A percentile compares a stretch with the other conserved stretches of the same genome.
Conservation (phyloP, 192 early-diverging fungal species). For the Oehlia diaphana region DNA sequence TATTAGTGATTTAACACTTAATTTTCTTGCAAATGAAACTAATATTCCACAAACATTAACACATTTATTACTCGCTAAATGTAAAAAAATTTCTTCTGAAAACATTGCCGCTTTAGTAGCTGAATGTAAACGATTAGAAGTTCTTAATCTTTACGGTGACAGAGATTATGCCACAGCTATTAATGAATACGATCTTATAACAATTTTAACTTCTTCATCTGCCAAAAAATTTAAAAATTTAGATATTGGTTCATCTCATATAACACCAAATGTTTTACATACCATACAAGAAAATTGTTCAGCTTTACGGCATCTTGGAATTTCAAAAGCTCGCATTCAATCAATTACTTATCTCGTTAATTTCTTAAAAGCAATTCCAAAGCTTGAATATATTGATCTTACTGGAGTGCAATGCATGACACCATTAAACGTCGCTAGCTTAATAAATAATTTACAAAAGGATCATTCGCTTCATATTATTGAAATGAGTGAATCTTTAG, state of each 20-base stretch:
- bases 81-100: constrained; percentile 1
- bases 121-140: not conserved
- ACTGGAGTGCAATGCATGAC: not conserved
- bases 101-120: not conserved
- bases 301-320: not conserved
- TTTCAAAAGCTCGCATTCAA: not conserved
- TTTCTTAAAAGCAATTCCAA: not conserved
- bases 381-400: constrained; percentile 1
- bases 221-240: constrained; percentile 2
- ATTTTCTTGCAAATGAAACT: not conserved
- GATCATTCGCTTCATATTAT: constrained; percentile 6
- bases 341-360: not conserved
- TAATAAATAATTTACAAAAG: not conserved
- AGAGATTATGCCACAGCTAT: not conserved
- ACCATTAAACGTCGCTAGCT: not conserved
- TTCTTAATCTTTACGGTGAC: not conserved
- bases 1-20: constrained; percentile 11
- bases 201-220: constrained; percentile 3
- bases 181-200: not conserved
- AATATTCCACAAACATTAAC: not conserved
- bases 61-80: constrained; percentile 15
- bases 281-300: constrained; percentile 8
- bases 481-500: constrained; percentile 13
- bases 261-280: not conserved
- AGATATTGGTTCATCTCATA: constrained; percentile 13